Evolutionary conservation across 345 rosid genomes (phyloP), one percentile per base, ranked within the genome.

Genomic region (Eucalyptus curtisii): DNA sequence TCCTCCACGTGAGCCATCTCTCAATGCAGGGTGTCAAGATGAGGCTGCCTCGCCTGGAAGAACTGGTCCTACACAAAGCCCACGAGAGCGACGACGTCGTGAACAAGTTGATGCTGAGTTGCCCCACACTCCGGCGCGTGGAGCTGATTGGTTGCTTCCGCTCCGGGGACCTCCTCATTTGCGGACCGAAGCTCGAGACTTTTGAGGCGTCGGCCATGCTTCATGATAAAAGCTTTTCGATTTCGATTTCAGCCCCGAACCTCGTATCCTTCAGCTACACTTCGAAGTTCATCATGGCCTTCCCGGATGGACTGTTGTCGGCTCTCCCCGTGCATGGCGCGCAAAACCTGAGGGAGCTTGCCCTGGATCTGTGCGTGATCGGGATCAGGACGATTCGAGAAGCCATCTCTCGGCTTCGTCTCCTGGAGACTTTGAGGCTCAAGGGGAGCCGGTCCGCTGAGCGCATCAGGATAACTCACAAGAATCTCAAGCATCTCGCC

Each of bases 231-330:
- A 40, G 82, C 82, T 20, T 76, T 19, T 10, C 47, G 8, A 40
- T 76, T 19, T 10, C 82, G 15, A 76, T 76, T 76, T 76, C 47
- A 40, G 30, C 47, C 47, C 47, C 82, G 8, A 76, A 40, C 82
- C 82, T 76, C 47, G 7, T 37, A 44, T 76, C 82, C 27, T 76
- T 76, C 30, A 40, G 47, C 82, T 37, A 20, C 82, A 20, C 47
- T 3, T 76, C 47, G 27, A 6, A 1, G 42, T 40, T 10, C 2
- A 40, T 3, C 47, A 3, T 0, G 7, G 27, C 47, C 47, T 40
- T 11, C 7, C 45, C 15, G 47, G 47, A 37, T 20, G 82, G 13
- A 15, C 47, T 37, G 15, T 20, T 76, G 47, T 33, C 4, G 80
- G 20, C 80, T 68, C 44, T 68, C 44, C 45, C 20, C 6, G 47